These are phyloP conservation scores for Nidularia sp. DNA, from an alignment of 768 basidiomycete genomes.

Conservation along the genomic window DNA sequence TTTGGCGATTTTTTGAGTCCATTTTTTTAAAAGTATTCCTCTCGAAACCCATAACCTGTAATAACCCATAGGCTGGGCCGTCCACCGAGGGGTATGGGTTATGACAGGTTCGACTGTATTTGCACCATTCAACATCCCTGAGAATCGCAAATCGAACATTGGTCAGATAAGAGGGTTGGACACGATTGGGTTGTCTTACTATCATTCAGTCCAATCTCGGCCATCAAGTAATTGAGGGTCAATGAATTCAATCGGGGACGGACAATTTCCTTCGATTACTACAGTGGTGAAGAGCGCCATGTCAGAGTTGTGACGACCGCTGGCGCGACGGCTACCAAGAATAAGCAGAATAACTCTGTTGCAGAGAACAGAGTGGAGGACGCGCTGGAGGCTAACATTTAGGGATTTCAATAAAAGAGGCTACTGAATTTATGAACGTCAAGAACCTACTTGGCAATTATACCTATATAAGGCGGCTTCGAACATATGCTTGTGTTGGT, in stretches of 20 bases:
- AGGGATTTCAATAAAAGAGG: background rate
- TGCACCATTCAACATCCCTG: background rate
- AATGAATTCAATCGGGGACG: background rate
- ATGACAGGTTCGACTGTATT: no score
- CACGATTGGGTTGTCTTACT: background rate
- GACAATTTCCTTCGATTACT: background rate
- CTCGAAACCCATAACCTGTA: no score
- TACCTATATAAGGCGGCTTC: conserved; percentile 2
- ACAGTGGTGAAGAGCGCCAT: background rate
- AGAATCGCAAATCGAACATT: background rate
- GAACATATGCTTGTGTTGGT: no score
- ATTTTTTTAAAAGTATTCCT: no score
- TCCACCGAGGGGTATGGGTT: no score
- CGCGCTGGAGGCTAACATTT: conserved; percentile 16
- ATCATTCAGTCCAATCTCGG: background rate
- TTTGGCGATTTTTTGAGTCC: no score
- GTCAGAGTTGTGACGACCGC: background rate
- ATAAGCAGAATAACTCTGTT: conserved; percentile 23
- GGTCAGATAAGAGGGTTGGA: background rate
- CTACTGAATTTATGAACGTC: background rate
- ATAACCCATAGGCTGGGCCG: no score
- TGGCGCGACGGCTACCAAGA: conserved; percentile 7
- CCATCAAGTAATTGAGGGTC: background rate
- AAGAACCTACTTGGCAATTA: conserved; percentile 7
- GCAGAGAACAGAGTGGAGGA: conserved; percentile 23